phyloP scores from a whole-genome alignment of 1,284 basidiomycete genomes.

The Vanrija sp. region DNA sequence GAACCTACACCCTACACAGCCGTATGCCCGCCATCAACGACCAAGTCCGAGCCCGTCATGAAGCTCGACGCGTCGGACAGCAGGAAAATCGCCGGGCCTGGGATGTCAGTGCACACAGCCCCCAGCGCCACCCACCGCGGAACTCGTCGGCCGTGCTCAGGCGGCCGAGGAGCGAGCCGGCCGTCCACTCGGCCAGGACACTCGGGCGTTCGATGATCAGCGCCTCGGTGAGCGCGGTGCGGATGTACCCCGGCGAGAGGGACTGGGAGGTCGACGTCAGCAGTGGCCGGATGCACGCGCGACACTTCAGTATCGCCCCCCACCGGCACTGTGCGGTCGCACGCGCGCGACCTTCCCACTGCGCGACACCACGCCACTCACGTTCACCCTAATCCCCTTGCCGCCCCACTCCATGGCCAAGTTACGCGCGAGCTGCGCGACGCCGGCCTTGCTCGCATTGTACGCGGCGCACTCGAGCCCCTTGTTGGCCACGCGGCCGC shows the following conservation, averaged over 20 bases:
- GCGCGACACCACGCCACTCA: not conserved
- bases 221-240: slow-evolving; percentile 50
- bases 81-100: slow-evolving; percentile 34
- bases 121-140: not conserved
- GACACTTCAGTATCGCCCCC: too few relatives aligned
- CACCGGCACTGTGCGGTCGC: too few relatives aligned
- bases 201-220: slow-evolving; percentile 21
- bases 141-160: slow-evolving; percentile 20
- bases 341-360: too few relatives aligned
- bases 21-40: slow-evolving; percentile 12
- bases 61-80: slow-evolving; percentile 31
- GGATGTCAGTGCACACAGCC: too few relatives aligned
- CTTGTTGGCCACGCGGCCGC: slow-evolving; percentile 73
- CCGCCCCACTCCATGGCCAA: slow-evolving; percentile 76
- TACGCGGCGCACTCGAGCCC: slow-evolving; percentile 50
- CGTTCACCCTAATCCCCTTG: slow-evolving; percentile 61
- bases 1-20: not conserved
- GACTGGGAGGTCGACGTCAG: too few relatives aligned
- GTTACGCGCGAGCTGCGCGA: slow-evolving; percentile 75
- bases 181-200: slow-evolving; percentile 17
- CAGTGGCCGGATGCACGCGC: too few relatives aligned
- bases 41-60: slow-evolving; percentile 15
- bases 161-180: slow-evolving; percentile 12
- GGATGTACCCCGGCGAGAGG: slow-evolving; percentile 50
- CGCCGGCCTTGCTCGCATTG: slow-evolving; percentile 68